Evolutionary conservation across 371 early-diverging fungal genomes (phyloP).

Genomic region (Mucor indicus): DNA sequence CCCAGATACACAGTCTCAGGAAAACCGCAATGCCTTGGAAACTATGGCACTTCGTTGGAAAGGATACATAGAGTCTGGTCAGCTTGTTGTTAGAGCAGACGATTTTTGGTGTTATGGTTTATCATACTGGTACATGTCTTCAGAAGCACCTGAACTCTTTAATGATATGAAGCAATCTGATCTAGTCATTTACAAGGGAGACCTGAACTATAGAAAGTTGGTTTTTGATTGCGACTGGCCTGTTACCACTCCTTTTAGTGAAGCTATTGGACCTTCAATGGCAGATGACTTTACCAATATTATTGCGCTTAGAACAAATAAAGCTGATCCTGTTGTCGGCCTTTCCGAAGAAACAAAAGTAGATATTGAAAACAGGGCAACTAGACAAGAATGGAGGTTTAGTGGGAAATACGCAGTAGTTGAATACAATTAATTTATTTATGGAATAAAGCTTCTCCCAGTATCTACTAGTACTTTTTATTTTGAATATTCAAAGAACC

Average conservation of each 20-base stretch:
- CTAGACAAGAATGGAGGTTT: conserved; percentile 53
- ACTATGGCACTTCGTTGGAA: conserved; percentile 70
- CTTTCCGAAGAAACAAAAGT: conserved; percentile 61
- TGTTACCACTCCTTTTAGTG: conserved; percentile 71
- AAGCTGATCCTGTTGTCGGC: conserved; percentile 85
- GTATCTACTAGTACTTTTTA: conserved; percentile 12
- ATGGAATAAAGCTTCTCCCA: background rate
- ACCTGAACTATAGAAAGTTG: conserved; percentile 93
- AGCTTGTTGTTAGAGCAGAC: conserved; percentile 65
- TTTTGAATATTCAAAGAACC: conserved; percentile 80
- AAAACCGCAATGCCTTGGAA: conserved; percentile 48
- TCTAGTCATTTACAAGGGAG: conserved; percentile 91
- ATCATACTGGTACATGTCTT: conserved; percentile 71
- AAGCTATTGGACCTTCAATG: conserved; percentile 76
- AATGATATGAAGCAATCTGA: conserved; percentile 51
- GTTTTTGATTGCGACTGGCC: conserved; percentile 88
- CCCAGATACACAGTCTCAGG: conserved; percentile 23
- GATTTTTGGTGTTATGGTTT: conserved; percentile 86
- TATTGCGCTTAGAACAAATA: conserved; percentile 81
- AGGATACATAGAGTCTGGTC: conserved; percentile 50
- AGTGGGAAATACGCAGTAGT: conserved; percentile 85
- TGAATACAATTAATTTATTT: conserved; percentile 26
- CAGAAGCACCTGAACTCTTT: conserved; percentile 63
- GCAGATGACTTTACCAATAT: conserved; percentile 58
- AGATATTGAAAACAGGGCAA: conserved; percentile 45